phyloP scores from a whole-genome alignment of 1,139 yeast species.

The Blastobotrys apis region DNA sequence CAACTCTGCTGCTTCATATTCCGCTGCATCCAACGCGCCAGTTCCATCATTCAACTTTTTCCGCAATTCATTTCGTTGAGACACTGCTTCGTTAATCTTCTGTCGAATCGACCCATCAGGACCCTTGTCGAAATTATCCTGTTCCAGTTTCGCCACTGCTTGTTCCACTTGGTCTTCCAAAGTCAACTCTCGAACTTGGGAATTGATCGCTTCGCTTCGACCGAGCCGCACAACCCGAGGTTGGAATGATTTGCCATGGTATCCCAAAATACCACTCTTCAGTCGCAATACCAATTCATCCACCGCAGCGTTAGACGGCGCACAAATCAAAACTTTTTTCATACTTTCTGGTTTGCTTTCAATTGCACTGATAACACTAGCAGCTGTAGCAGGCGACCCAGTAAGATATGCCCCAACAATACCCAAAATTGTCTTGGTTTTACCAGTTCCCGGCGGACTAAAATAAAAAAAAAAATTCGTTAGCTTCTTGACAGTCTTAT shows the following conservation, averaged over 20 bases:
- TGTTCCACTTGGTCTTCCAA: constrained; percentile 82
- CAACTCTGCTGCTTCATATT: constrained; percentile 25
- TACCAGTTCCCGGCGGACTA: constrained; percentile 94
- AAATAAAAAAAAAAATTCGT: background rate
- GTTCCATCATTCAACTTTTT: constrained; percentile 33
- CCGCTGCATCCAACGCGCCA: constrained; percentile 26
- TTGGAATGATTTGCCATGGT: constrained; percentile 51
- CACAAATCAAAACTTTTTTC: constrained; percentile 75
- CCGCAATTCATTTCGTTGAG: constrained; percentile 49
- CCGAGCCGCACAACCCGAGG: constrained; percentile 90
- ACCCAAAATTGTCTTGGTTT: constrained; percentile 93
- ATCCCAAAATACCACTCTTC: constrained; percentile 58
- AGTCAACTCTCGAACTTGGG: constrained; percentile 76
- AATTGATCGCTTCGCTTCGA: constrained; percentile 80
- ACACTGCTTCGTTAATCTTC: constrained; percentile 50
- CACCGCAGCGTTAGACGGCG: constrained; percentile 98
- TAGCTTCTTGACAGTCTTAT: constrained; percentile 7
- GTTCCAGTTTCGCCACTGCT: constrained; percentile 47
- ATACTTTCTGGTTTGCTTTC: constrained; percentile 29
- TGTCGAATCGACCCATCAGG: constrained; percentile 47
- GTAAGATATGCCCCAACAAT: constrained; percentile 76
- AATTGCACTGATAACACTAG: constrained; percentile 28
- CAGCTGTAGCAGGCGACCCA: constrained; percentile 37
- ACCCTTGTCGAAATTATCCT: constrained; percentile 33
- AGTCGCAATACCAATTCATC: constrained; percentile 91